Base-by-base conservation (phyloP, 768 basidiomycete species). In the Leccinum sublutescens region DNA sequence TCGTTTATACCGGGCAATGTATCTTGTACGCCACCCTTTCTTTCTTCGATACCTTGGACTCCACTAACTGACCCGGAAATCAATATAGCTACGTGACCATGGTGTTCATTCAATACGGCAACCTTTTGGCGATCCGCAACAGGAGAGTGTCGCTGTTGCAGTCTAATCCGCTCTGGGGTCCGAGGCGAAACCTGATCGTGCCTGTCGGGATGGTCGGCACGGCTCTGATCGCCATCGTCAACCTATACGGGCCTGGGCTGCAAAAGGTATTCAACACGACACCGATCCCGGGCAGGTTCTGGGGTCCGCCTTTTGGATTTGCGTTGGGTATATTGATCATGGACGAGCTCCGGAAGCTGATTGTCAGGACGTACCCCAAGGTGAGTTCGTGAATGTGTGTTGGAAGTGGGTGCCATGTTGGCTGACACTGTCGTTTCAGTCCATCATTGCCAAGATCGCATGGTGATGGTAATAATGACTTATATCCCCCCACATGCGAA, bases 291-390 rank as follows among this genome's bases (percentile, higher is more conserved):
- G 69, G 74, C 34, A 75, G 77, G 67, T 81, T 77, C 62, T 81
- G 80, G 79, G 71, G 76, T 5, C 59, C 79, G 21, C 79, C 80
- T 0, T 73, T 80, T 51, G 55, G 67, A 0, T 78, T 81, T 52
- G 80, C 78, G 29, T 19, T 76, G 10, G 78, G 74, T 0, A 77
- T 81, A 17, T 61, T 82, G 60, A 62, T 67, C 0, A 71, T 81
- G 69, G 81, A 82, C 58, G 80, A 82, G 63, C 48, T 73, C 17
- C 71, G 81, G 54, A 82, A 82, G 68, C 61, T 79, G 54, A 64
- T 80, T 38, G 79, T 80, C 57, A 68, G 79, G 63, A 71, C 74
- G 8, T 78, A 78, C 56, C 79, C 79, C 2, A 75, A 77, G 68
- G 79, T 78, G 57, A 68, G 68, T 23, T 23, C 47, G 19, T 48